These are phyloP conservation scores for Bryoglossum gracile DNA, from an alignment of 495 filamentous ascomycete genomes.

Conservation along the genomic window DNA sequence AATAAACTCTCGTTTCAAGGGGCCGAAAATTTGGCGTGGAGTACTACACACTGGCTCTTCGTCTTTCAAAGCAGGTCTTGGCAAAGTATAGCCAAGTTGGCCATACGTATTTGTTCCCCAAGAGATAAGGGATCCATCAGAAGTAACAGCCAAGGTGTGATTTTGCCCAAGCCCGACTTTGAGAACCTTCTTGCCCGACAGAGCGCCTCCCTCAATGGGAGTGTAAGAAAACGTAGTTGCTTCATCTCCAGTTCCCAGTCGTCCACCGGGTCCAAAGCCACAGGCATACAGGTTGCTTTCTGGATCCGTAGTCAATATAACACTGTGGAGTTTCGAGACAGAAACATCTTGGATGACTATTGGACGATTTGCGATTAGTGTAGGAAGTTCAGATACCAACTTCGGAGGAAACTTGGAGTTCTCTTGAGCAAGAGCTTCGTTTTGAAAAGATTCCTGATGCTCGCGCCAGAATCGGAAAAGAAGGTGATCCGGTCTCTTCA, in stretches of 20 bases:
- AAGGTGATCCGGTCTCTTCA: conserved; percentile 77
- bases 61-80: conserved; percentile 47
- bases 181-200: conserved; percentile 62
- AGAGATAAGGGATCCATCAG: conserved; percentile 75
- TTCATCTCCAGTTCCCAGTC: conserved; percentile 86
- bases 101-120: conserved; percentile 88
- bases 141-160: conserved; percentile 78
- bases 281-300: conserved; percentile 90
- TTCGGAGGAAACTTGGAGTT: conserved; percentile 26
- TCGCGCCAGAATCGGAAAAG: conserved; percentile 60
- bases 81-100: conserved; percentile 76
- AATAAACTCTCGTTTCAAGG: conserved; percentile 77
- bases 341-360: conserved; percentile 67
- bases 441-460: conserved; percentile 33
- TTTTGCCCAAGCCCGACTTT: conserved; percentile 81
- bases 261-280: conserved; percentile 83
- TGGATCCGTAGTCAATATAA: conserved; percentile 82
- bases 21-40: conserved; percentile 85
- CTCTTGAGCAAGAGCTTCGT: conserved; percentile 3
- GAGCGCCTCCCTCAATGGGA: conserved; percentile 64
- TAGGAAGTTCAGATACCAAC: conserved; percentile 50
- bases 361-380: conserved; percentile 58
- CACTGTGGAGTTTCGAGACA: conserved; percentile 89
- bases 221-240: conserved; percentile 77
- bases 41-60: conserved; percentile 73